Conservation (phyloP, 2,329 filamentous ascomycete species). For the Paraphaeosphaeria sporulosa region DNA sequence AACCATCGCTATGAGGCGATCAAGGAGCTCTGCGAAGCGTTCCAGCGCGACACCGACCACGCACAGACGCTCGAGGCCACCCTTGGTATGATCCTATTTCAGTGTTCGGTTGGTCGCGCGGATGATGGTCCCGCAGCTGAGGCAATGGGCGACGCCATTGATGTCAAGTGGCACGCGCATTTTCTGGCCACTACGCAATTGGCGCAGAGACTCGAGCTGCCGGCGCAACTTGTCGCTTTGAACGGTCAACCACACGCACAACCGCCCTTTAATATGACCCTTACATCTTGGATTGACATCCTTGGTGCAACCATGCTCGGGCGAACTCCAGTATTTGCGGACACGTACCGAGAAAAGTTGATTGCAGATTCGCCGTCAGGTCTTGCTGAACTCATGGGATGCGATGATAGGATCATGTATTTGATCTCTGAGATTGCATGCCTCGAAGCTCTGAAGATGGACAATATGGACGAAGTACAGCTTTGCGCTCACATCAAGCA, state of each 20-base stretch:
- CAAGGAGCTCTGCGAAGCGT: slow-evolving; percentile 80
- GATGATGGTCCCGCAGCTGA: slow-evolving; percentile 62
- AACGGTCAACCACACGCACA: slow-evolving; percentile 66
- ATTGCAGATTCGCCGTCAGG: slow-evolving; percentile 72
- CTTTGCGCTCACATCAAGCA: slow-evolving; percentile 89
- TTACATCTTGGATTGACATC: slow-evolving; percentile 96
- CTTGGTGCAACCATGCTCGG: slow-evolving; percentile 92
- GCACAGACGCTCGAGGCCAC: slow-evolving; percentile 90
- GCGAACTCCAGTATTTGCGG: slow-evolving; percentile 83
- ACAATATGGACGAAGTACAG: slow-evolving; percentile 79
- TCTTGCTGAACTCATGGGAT: slow-evolving; percentile 93
- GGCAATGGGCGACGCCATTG: slow-evolving; percentile 66
- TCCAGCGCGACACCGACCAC: slow-evolving; percentile 82
- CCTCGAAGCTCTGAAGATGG: slow-evolving; percentile 85
- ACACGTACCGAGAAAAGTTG: slow-evolving; percentile 96
- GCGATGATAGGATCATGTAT: slow-evolving; percentile 97
- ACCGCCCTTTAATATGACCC: slow-evolving; percentile 92
- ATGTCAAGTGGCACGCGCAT: slow-evolving; percentile 97
- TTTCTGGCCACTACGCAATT: slow-evolving; percentile 90
- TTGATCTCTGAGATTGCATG: slow-evolving; percentile 97
- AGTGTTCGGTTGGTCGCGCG: slow-evolving; percentile 86
- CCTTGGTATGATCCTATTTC: slow-evolving; percentile 94
- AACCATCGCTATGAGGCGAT: slow-evolving; percentile 90
- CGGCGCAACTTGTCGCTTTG: slow-evolving; percentile 67
- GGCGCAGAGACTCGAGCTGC: slow-evolving; percentile 84